phyloP scores from a whole-genome alignment of 768 basidiomycete genomes.

The Lactifluus rugatus region DNA sequence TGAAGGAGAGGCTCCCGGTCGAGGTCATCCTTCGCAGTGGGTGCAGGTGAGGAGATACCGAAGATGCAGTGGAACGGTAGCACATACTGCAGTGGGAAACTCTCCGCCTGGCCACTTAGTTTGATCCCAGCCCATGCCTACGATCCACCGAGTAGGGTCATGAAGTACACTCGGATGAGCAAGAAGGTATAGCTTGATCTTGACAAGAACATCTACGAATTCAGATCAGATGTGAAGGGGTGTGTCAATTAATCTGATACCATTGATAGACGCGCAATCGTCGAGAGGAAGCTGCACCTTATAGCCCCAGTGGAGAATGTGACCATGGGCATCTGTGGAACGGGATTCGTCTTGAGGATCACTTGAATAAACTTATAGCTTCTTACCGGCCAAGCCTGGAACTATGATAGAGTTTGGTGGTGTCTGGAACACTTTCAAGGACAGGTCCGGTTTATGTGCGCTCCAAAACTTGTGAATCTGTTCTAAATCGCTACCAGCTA shows the following conservation, averaged over 20 bases:
- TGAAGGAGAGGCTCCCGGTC: constrained; percentile 56
- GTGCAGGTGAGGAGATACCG: neutral
- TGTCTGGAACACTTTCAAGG: constrained; percentile 20
- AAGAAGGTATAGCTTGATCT: constrained; percentile 49
- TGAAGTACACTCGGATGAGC: constrained; percentile 45
- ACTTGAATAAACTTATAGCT: neutral
- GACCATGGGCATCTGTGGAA: constrained; percentile 64
- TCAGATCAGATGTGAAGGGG: neutral
- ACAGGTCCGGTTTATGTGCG: constrained; percentile 23
- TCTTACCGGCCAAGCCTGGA: constrained; percentile 61
- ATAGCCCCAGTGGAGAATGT: constrained; percentile 65
- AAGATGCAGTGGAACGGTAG: neutral
- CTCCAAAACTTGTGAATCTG: constrained; percentile 24
- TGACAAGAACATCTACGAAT: constrained; percentile 48
- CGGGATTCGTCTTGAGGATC: neutral
- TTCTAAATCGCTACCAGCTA: neutral
- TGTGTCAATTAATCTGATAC: constrained; percentile 27
- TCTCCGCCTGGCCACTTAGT: constrained; percentile 48
- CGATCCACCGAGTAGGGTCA: constrained; percentile 57
- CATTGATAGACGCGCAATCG: constrained; percentile 47
- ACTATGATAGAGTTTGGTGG: constrained; percentile 41
- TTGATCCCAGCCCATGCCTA: constrained; percentile 93
- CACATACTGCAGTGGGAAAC: constrained; percentile 65
- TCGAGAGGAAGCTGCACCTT: constrained; percentile 56
- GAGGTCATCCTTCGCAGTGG: constrained; percentile 50